phyloP scores from a whole-genome alignment of 202 grass and related monocot genomes.

The Musa balbisiana region DNA sequence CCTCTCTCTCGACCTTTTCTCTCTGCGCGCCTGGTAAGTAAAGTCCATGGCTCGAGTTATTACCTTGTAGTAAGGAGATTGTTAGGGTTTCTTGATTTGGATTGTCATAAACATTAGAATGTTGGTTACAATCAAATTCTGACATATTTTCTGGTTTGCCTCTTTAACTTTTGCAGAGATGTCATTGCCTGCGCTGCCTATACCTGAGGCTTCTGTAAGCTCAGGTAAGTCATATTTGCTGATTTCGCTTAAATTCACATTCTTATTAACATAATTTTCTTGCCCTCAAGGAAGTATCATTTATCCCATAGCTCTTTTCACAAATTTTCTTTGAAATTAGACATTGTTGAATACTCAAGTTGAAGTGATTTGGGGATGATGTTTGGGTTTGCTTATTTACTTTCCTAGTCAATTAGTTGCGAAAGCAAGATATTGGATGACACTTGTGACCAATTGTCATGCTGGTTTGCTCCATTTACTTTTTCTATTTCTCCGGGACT shows the following conservation, averaged over 20 bases:
- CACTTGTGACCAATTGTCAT: too few species aligned
- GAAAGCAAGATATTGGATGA: too few species aligned
- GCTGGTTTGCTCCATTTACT: too few species aligned
- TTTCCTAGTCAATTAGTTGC: too few species aligned
- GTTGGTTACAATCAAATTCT: too few species aligned
- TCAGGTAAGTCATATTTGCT: conserved; percentile 38
- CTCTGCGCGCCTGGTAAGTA: conserved; percentile 82
- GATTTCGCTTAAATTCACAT: not conserved
- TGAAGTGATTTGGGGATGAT: too few species aligned
- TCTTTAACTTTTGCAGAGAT: conserved; percentile 60
- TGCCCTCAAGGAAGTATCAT: not conserved
- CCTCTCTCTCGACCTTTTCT: conserved; percentile 81
- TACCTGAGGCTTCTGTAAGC: conserved; percentile 46
- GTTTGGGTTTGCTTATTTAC: too few species aligned
- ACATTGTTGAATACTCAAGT: too few species aligned
- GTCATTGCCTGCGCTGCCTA: conserved; percentile 90
- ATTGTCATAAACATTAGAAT: not conserved
- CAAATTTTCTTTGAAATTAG: too few species aligned
- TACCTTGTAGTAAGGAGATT: not conserved
- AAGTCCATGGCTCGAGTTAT: not conserved
- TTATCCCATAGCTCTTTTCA: not conserved
- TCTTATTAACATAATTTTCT: not conserved
- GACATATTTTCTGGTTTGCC: not conserved
- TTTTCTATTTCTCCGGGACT: too few species aligned
- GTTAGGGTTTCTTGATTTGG: not conserved